Base-by-base conservation (phyloP, 2,329 filamentous ascomycete species). In the Aaosphaeria pasadenensis region DNA sequence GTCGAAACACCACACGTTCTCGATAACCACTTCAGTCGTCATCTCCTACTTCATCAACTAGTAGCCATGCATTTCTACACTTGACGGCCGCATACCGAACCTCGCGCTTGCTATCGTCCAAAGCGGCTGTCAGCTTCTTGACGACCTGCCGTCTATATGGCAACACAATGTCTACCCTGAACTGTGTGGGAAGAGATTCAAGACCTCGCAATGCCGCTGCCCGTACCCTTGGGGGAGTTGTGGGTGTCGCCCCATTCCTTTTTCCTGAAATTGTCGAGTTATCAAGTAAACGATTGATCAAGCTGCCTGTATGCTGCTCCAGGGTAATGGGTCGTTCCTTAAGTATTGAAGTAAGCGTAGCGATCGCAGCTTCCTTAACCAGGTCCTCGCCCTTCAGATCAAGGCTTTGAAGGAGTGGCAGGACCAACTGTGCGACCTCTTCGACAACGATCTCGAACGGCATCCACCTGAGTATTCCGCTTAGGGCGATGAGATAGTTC, bases 61-160 rank as follows among this genome's bases (percentile, higher is more conserved):
- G 74, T 45, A 84, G 62, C 83, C 83, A 86, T 47, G 74, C 79
- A n/a, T 72, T 77, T 44, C 82, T 69, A 52, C 82, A 84, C 69
- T 77, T 78, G 29, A 86, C 83, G 11, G 83, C 84, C 49, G 82
- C 81, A 52, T 80, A 78, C 39, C 84, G 74, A 7, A 87, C 84
- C 60, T 77, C 76, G 52, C 84, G 72, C 70, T 82, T 86, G 31
- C 72, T 72, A 66, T 87, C 84, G 70, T 87, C 84, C 53, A 87
- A 60, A 29, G 80, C 77, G 11, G 59, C 64, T 40, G 75, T 71
- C 57, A 87, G 64, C 24, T 76, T 74, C 59, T 79, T 78, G 42
- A 84, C 71, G 6, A 87, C 82, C 43, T 79, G 74, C 43, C 71
- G 72, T 56, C 82, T 77, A 49, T 81, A 80, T 6, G 80, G 77